A percentile compares a stretch with the other conserved stretches of the same genome.
Conservation (phyloP, 305 asterid genomes). For the Vinca major region DNA sequence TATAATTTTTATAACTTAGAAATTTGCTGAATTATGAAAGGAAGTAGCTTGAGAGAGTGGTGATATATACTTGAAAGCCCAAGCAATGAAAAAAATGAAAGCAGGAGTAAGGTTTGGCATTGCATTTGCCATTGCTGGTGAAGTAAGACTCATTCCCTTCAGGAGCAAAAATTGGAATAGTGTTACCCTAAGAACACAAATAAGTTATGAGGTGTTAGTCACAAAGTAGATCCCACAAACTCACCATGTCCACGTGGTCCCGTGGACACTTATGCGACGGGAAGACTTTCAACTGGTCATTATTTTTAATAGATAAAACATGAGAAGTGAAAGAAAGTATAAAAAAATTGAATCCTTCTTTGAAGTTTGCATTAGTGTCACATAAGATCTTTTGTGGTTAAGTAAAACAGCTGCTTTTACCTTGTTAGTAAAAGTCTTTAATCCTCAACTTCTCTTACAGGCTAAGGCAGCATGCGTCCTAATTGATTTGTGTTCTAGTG, state of each 20-base stretch:
- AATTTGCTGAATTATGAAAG: neutral
- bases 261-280: too few species aligned
- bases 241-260: too few species aligned
- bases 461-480: conserved; percentile 92
- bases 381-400: too few species aligned
- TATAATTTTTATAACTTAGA: too few species aligned
- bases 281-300: too few species aligned
- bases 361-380: too few species aligned
- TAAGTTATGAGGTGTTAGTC: neutral
- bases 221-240: too few species aligned
- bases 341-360: too few species aligned
- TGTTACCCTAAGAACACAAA: conserved; percentile 44
- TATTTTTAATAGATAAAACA: too few species aligned
- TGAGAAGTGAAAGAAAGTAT: too few species aligned
- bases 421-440: conserved; percentile 15
- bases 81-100: conserved; percentile 64
- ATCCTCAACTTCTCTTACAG: conserved; percentile 33
- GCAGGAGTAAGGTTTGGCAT: conserved; percentile 97
- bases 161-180: conserved; percentile 60
- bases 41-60: too few species aligned
- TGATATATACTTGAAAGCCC: conserved; percentile 41
- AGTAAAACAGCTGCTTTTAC: too few species aligned
- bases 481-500: conserved; percentile 86
- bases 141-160: conserved; percentile 64
- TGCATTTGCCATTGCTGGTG: conserved; percentile 84